Evolutionary conservation across 805 yeast species (phyloP), one percentile per base, ranked within the genome.

Genomic region (Cyberlindnera japonica): DNA sequence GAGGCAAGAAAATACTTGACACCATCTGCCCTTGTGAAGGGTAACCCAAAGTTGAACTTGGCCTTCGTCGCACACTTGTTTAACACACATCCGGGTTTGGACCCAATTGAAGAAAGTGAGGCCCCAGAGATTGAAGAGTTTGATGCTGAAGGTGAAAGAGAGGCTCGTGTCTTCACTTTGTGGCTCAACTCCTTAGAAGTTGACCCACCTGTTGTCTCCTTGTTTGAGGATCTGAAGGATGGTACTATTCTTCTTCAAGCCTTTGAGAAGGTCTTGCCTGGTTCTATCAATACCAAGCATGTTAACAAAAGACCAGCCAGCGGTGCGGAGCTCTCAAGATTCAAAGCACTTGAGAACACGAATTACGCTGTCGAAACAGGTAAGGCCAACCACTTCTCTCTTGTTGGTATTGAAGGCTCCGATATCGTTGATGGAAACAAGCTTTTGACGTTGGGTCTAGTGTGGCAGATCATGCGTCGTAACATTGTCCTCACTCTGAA

Each of bases 81-180:
- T 74, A 93, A 93, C 69, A 91, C 96, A 6, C 81, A 87, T 60
- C 99, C 99, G 35, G 98, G 99, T 36, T 75, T 93, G 50, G 98
- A 90, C 45, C 98, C 98, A 43, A 77, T 91, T 49, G 95, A 87
- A 58, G 98, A 90, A 65, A 72, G 69, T 43, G 97, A 91, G 63
- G 83, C 81, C 54, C 86, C 93, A 21, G 98, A 90, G 61, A 87
- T 93, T 53, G 99, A 93, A 69, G 98, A 88, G 53, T 93, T 93
- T 58, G 99, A 93, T 62, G 99, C 99, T 19, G 99, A 93, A 68
- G 99, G 99, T 48, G 99, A 93, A 68, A 85, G 99, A 68, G 99
- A 93, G 69, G 99, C 99, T 3, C 79, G 99, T 64, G 99, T 93
- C 11, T 93, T 93, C 68, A 93, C 99, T 6, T 69, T 93, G 57